Evolutionary conservation across 768 basidiomycete species (phyloP).

Genomic region (Sarcomyxa edulis): DNA sequence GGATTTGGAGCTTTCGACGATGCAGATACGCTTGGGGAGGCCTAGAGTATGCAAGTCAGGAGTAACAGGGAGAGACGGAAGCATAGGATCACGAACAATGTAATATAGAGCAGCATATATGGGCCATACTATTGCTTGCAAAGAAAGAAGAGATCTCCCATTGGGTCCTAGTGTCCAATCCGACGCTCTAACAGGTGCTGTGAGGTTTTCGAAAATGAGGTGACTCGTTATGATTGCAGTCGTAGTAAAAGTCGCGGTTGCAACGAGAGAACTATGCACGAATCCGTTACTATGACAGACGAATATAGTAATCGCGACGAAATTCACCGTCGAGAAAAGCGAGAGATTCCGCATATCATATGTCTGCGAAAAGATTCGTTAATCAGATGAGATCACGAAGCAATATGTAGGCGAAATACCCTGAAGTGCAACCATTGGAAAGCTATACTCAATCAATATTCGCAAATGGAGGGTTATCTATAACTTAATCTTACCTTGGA

Average conservation of each 20-base stretch:
- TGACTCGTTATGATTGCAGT: slow-evolving; percentile 42
- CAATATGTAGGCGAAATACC: slow-evolving; percentile 26
- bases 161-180: slow-evolving; percentile 37
- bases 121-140: slow-evolving; percentile 34
- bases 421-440: slow-evolving; percentile 62
- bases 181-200: slow-evolving; percentile 21
- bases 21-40: background rate
- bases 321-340: slow-evolving; percentile 47
- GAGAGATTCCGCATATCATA: slow-evolving; percentile 58
- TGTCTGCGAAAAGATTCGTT: slow-evolving; percentile 32
- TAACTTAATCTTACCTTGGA: slow-evolving; percentile 37
- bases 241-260: slow-evolving; percentile 48
- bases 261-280: too few relatives aligned
- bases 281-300: too few relatives aligned
- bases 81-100: slow-evolving; percentile 23
- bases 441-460: slow-evolving; percentile 28
- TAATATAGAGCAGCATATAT: slow-evolving; percentile 22
- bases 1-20: slow-evolving; percentile 1
- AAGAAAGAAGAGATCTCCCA: slow-evolving; percentile 28
- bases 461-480: background rate
- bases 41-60: background rate
- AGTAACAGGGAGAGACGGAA: slow-evolving; percentile 11
- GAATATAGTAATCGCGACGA: background rate
- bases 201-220: slow-evolving; percentile 26
- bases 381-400: background rate